These are phyloP conservation scores for Patellifolia procumbens DNA, from an alignment of 179 eudicot species.

Conservation along the genomic window DNA sequence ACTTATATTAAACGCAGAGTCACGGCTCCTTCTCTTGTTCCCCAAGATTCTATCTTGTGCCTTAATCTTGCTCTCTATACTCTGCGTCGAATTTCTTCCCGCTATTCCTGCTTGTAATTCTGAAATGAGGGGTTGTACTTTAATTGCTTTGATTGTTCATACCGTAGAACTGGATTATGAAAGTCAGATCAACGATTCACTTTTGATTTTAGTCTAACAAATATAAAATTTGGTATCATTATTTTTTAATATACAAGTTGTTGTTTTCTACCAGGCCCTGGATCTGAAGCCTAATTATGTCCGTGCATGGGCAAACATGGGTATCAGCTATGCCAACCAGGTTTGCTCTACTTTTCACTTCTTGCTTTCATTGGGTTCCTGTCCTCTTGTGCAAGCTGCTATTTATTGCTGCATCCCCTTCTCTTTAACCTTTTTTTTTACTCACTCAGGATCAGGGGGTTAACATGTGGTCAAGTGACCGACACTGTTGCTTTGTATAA, in stretches of 20 bases:
- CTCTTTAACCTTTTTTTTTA: background rate
- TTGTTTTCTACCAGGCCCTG: slow-evolving; percentile 63
- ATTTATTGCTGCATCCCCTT: background rate
- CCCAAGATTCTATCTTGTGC: no score
- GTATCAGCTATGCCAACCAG: slow-evolving; percentile 98
- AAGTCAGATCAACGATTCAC: background rate
- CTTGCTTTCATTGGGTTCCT: slow-evolving; percentile 2
- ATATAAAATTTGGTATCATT: background rate
- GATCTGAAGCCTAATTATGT: slow-evolving; percentile 97
- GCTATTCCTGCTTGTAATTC: no score
- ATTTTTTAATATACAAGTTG: slow-evolving; percentile 3
- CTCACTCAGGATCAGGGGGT: background rate
- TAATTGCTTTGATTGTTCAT: background rate
- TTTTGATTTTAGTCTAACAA: background rate
- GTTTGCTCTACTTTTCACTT: slow-evolving; percentile 34
- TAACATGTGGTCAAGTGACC: background rate
- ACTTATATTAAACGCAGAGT: no score
- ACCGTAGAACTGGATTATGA: background rate
- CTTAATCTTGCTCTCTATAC: no score
- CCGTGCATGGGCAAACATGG: slow-evolving; percentile 99
- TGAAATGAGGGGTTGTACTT: background rate
- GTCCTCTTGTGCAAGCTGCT: background rate
- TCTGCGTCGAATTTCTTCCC: no score
- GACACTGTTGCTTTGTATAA: background rate
- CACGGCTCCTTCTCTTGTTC: no score